These are phyloP conservation scores for Coemansia sp. DNA, from an alignment of 192 early-diverging fungal genomes.

Conservation along the genomic window DNA sequence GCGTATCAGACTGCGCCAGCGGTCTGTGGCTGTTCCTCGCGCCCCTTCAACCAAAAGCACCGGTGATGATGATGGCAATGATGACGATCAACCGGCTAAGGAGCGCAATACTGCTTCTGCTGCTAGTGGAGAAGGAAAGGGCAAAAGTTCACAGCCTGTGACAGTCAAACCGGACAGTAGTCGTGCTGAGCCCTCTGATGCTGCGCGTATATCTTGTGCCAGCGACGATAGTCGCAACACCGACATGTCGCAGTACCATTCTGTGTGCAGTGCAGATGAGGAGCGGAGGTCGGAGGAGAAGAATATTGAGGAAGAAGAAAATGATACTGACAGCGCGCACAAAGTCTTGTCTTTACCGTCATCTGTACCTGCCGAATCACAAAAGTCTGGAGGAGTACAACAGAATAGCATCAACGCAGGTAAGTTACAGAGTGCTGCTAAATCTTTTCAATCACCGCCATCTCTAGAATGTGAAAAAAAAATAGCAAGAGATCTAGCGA, in stretches of 20 bases:
- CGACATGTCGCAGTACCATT: background rate
- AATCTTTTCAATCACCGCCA: no score
- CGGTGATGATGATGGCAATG: background rate
- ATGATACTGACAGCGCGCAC: no score
- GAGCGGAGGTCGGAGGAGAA: background rate
- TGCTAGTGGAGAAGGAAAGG: background rate
- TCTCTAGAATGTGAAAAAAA: no score
- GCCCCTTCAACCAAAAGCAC: background rate
- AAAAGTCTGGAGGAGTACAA: no score
- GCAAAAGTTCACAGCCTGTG: background rate
- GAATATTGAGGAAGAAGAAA: no score
- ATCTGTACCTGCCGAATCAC: no score
- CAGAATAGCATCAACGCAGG: no score
- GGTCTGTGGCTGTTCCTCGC: constrained; percentile 8
- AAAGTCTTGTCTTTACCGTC: no score
- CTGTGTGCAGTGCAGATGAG: background rate
- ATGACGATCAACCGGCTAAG: background rate
- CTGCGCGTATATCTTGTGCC: background rate
- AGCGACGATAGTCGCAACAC: background rate
- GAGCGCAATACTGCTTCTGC: background rate
- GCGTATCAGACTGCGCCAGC: constrained; percentile 33
- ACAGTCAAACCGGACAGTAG: no score
- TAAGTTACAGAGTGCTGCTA: no score
- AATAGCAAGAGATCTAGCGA: no score
- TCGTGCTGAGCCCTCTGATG: no score